phyloP scores from a whole-genome alignment of 169 alveolate genomes.

The Eimeria necatrix region DNA sequence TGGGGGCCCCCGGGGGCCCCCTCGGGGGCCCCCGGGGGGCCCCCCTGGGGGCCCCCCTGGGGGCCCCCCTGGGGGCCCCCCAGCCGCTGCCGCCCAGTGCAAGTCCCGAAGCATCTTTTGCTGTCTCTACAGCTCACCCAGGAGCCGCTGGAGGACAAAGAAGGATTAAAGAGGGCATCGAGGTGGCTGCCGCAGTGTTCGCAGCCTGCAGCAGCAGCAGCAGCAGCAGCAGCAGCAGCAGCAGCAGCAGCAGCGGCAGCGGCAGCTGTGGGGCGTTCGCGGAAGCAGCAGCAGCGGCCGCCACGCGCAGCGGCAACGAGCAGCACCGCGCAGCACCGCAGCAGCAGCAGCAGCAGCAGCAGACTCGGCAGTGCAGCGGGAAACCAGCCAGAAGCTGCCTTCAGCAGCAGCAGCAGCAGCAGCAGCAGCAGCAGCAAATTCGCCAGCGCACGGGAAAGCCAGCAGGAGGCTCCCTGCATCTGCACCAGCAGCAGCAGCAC shows the following conservation, averaged over 20 bases:
- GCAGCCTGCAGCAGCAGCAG: slow-evolving; percentile 46
- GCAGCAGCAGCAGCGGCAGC: neutral
- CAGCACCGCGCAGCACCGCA: neutral
- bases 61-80: no score
- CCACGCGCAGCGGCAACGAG: neutral
- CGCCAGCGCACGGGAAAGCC: neutral
- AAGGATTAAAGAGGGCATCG: slow-evolving; percentile 85
- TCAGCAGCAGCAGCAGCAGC: neutral
- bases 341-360: neutral
- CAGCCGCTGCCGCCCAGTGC: no score
- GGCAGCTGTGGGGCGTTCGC: neutral
- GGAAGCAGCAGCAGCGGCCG: neutral
- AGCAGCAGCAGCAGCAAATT: neutral
- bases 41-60: no score
- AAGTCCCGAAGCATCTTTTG: slow-evolving; percentile 73
- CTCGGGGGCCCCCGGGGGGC: no score
- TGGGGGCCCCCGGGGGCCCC: slow-evolving; percentile 56
- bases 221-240: neutral
- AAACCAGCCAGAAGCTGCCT: neutral
- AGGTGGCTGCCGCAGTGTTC: slow-evolving; percentile 75
- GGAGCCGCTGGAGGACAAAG: slow-evolving; percentile 73
- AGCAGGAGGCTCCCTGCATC: no score
- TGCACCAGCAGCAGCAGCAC: neutral
- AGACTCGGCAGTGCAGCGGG: neutral
- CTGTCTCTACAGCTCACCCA: slow-evolving; percentile 80